phyloP scores from a whole-genome alignment of 2,329 filamentous ascomycete species.

The Plectosphaerella sp. region DNA sequence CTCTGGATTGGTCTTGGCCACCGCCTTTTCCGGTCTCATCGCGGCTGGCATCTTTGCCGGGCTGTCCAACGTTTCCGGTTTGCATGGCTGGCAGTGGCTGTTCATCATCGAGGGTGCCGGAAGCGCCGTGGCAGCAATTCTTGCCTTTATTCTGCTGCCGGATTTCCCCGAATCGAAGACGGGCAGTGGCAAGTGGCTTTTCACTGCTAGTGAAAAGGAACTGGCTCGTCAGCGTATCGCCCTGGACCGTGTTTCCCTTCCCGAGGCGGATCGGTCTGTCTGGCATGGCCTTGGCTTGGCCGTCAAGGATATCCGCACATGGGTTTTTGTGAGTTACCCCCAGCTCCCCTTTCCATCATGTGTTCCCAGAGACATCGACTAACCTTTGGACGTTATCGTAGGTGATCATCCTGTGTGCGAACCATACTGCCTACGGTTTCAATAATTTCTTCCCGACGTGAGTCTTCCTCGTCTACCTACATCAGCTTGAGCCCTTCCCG shows the following conservation, averaged over 20 bases:
- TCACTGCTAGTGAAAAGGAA: slow-evolving; percentile 4
- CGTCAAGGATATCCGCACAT: slow-evolving; percentile 16
- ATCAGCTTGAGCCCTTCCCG: neutral
- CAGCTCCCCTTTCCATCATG: no score
- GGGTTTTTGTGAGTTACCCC: slow-evolving; percentile 14
- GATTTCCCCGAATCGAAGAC: neutral
- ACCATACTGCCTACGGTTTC: slow-evolving; percentile 22
- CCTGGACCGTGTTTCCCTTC: slow-evolving; percentile 16
- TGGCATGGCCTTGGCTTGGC: slow-evolving; percentile 16
- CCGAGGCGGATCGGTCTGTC: slow-evolving; percentile 7
- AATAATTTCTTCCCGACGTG: slow-evolving; percentile 30
- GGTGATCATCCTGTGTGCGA: slow-evolving; percentile 8
- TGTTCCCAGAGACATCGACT: no score
- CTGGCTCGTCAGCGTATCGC: slow-evolving; percentile 9
- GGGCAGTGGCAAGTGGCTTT: neutral
- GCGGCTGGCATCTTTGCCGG: slow-evolving; percentile 5
- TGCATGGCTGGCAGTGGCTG: slow-evolving; percentile 15
- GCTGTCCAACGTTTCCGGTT: slow-evolving; percentile 2
- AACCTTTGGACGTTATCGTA: neutral
- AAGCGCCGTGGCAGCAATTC: neutral
- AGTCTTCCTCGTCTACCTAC: neutral
- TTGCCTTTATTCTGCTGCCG: neutral
- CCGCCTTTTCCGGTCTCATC: slow-evolving; percentile 7
- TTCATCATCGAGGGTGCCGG: slow-evolving; percentile 35
- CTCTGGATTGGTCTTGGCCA: slow-evolving; percentile 18